Conservation (phyloP, 805 yeast genomes). For the Lachancea meyersii region DNA sequence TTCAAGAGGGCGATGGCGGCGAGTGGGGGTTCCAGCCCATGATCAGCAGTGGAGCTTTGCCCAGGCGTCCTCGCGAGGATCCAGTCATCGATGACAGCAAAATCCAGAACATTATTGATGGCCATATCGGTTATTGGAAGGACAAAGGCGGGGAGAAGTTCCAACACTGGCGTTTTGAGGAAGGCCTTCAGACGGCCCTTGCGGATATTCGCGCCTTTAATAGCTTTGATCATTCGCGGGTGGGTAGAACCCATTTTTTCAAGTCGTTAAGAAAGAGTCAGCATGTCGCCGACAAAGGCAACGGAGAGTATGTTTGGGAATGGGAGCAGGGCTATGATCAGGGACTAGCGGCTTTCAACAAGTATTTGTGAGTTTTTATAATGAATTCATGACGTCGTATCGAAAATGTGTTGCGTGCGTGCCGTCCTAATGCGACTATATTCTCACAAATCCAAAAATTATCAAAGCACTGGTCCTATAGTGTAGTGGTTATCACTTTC, state of each 20-base stretch:
- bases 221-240: conserved; percentile 55
- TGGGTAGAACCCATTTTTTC: conserved; percentile 77
- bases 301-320: conserved; percentile 65
- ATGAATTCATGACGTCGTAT: background rate
- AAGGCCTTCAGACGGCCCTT: conserved; percentile 75
- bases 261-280: conserved; percentile 52
- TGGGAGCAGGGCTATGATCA: conserved; percentile 80
- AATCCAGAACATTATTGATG: conserved; percentile 24
- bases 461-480: conserved; percentile 35
- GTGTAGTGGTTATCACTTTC: conserved; percentile 79
- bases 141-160: conserved; percentile 52
- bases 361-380: conserved; percentile 6
- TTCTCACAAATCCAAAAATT: background rate
- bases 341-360: conserved; percentile 40
- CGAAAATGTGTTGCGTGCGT: background rate
- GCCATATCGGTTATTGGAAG: conserved; percentile 68
- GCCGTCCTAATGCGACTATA: background rate
- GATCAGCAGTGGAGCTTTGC: conserved; percentile 56
- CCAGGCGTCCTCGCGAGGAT: conserved; percentile 25
- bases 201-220: conserved; percentile 65
- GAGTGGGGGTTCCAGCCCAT: conserved; percentile 91
- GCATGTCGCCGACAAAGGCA: conserved; percentile 53
- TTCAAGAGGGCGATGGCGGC: conserved; percentile 85
- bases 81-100: conserved; percentile 30
- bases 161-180: conserved; percentile 77